phyloP scores from a whole-genome alignment of 331 rosid genomes.

The Cucumis variabilis region DNA sequence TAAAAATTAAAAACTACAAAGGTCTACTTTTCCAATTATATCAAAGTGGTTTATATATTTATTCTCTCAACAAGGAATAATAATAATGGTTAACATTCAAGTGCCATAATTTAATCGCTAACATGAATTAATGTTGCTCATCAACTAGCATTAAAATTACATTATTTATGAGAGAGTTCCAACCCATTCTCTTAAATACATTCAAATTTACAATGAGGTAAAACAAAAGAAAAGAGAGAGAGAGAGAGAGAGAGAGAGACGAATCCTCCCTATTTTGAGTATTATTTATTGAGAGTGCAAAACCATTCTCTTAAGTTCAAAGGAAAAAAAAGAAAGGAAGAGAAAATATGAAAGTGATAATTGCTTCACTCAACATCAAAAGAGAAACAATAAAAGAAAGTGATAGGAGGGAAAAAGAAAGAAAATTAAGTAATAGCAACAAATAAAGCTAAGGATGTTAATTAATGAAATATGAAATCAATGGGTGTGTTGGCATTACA shows the following conservation, averaged over 20 bases:
- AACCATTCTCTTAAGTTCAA: not conserved
- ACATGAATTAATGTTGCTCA: too few species aligned
- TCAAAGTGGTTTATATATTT: too few species aligned
- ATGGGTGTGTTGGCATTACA: constrained; percentile 17
- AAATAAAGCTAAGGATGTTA: constrained; percentile 6
- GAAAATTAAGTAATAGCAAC: not conserved
- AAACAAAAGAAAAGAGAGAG: not conserved
- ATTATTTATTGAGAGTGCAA: not conserved
- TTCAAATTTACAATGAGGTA: not conserved
- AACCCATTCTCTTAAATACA: not conserved
- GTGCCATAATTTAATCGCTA: too few species aligned
- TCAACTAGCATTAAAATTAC: too few species aligned
- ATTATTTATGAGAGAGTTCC: not conserved
- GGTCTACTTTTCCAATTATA: too few species aligned
- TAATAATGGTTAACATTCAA: too few species aligned
- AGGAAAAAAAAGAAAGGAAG: not conserved
- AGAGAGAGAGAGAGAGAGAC: not conserved
- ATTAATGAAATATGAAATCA: constrained; percentile 1
- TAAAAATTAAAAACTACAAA: too few species aligned
- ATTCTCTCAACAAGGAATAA: too few species aligned
- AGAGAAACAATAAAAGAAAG: constrained; percentile 16
- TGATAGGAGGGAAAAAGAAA: not conserved
- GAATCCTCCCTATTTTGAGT: not conserved
- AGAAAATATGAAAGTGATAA: not conserved
- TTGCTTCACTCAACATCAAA: not conserved